Conservation (phyloP, 2,329 filamentous ascomycete species). For the Blastomyces emzantsi region DNA sequence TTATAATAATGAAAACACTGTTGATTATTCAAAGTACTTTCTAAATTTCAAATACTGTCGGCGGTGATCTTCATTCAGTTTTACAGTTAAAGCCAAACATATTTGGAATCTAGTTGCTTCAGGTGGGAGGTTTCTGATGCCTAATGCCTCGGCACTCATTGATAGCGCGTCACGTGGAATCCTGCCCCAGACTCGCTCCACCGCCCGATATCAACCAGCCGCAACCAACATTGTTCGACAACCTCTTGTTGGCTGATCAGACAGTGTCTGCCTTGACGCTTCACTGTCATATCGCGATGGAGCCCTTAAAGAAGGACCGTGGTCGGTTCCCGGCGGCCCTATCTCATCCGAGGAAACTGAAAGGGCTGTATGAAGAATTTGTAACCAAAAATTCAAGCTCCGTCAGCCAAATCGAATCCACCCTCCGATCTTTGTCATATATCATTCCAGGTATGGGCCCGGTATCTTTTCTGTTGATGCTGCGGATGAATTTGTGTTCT, state of each 20-base stretch:
- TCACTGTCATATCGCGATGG: constrained; percentile 23
- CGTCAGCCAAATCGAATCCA: constrained; percentile 90
- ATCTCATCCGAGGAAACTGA: constrained; percentile 33
- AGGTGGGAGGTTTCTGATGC: too few relatives aligned
- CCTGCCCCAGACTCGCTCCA: not conserved
- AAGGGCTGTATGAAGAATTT: constrained; percentile 53
- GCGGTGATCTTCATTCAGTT: not conserved
- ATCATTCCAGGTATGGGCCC: constrained; percentile 63
- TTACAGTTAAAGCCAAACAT: too few relatives aligned
- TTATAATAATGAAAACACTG: not conserved
- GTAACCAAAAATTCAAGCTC: constrained; percentile 91
- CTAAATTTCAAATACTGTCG: not conserved
- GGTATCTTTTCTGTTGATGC: constrained; percentile 4
- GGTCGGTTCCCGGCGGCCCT: constrained; percentile 25
- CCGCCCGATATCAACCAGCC: not conserved
- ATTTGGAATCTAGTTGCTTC: not conserved
- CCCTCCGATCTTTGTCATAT: constrained; percentile 84
- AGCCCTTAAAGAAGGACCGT: constrained; percentile 23
- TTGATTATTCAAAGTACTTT: not conserved
- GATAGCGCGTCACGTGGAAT: not conserved
- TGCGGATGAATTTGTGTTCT: not conserved
- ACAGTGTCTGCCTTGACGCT: not conserved
- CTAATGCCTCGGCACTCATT: not conserved
- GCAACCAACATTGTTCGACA: not conserved
- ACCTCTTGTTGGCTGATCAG: not conserved